Conservation (phyloP, 257 asterid genomes). For the Leonotis leonurus region DNA sequence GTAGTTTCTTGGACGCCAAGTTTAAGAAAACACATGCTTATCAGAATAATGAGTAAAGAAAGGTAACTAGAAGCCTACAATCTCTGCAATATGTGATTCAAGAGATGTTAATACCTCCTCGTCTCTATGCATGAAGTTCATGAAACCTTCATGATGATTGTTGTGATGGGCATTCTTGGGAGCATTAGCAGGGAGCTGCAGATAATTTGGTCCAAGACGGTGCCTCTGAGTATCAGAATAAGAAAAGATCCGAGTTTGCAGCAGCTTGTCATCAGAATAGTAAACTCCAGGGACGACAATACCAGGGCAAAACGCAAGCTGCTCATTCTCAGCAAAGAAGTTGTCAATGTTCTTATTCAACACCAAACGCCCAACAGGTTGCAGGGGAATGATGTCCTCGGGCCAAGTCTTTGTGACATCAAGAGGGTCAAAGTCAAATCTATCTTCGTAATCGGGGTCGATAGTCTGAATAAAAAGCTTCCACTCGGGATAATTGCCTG, state of each 20-base stretch:
- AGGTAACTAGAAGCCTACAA: no score
- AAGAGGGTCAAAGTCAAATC: slow-evolving; percentile 79
- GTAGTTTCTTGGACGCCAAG: no score
- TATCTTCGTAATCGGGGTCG: slow-evolving; percentile 72
- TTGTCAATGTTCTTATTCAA: slow-evolving; percentile 80
- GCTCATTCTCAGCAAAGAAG: slow-evolving; percentile 59
- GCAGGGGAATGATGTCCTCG: slow-evolving; percentile 78
- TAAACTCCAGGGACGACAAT: slow-evolving; percentile 49
- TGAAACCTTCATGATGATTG: slow-evolving; percentile 58
- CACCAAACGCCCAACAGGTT: slow-evolving; percentile 90
- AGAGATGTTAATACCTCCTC: slow-evolving; percentile 60
- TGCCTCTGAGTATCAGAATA: slow-evolving; percentile 60
- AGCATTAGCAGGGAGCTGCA: slow-evolving; percentile 59
- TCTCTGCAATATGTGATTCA: no score
- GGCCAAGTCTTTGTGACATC: slow-evolving; percentile 95
- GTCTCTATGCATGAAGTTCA: slow-evolving; percentile 61
- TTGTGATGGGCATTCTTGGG: slow-evolving; percentile 56
- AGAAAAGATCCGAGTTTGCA: slow-evolving; percentile 51
- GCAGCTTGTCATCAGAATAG: slow-evolving; percentile 58
- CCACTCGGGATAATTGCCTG: slow-evolving; percentile 90
- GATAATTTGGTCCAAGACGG: slow-evolving; percentile 68
- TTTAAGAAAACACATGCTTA: no score
- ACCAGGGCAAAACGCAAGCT: slow-evolving; percentile 52
- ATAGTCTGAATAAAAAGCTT: slow-evolving; percentile 71
- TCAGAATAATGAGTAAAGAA: no score